phyloP scores from a whole-genome alignment of 352 stramenopile genomes.

The Pythium pyrilobum region DNA sequence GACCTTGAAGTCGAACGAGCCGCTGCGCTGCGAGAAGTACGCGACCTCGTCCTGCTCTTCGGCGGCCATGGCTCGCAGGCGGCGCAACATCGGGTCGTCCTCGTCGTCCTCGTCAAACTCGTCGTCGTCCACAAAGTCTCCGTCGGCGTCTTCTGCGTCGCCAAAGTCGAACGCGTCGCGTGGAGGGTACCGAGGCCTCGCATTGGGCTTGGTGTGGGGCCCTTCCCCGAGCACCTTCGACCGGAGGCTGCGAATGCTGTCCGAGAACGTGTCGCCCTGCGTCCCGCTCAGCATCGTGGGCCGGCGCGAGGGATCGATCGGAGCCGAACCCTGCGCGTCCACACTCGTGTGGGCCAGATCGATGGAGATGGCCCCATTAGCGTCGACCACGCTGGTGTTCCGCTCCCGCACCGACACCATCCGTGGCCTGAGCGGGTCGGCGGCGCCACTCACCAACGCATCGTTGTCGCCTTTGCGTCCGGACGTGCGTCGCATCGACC shows the following conservation, averaged over 20 bases:
- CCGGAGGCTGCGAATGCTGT: conserved; percentile 7
- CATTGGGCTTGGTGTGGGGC: not conserved
- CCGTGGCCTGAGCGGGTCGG: not conserved
- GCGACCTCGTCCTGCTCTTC: conserved; percentile 62
- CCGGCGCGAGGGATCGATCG: not conserved
- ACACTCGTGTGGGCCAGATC: too few species aligned
- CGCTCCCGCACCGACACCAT: conserved; percentile 13
- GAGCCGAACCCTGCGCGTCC: not conserved
- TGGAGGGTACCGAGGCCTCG: not conserved
- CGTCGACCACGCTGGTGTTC: not conserved
- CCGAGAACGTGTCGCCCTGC: not conserved
- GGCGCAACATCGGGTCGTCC: not conserved
- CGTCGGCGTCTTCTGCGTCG: not conserved
- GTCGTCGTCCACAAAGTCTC: conserved; percentile 4
- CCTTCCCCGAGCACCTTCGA: conserved; percentile 3
- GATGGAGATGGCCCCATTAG: not conserved
- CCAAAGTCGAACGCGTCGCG: conserved; percentile 3
- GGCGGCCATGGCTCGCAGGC: conserved; percentile 1
- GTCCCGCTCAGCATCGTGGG: not conserved
- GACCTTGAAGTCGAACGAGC: conserved; percentile 45
- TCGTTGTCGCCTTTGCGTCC: conserved; percentile 9
- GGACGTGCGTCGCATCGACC: conserved; percentile 10
- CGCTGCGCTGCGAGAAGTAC: conserved; percentile 51
- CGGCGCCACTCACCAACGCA: not conserved
- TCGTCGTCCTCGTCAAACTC: conserved; percentile 11